Base-by-base conservation (phyloP, 176 grass and related monocot genomes). In the Oryza longistaminata region DNA sequence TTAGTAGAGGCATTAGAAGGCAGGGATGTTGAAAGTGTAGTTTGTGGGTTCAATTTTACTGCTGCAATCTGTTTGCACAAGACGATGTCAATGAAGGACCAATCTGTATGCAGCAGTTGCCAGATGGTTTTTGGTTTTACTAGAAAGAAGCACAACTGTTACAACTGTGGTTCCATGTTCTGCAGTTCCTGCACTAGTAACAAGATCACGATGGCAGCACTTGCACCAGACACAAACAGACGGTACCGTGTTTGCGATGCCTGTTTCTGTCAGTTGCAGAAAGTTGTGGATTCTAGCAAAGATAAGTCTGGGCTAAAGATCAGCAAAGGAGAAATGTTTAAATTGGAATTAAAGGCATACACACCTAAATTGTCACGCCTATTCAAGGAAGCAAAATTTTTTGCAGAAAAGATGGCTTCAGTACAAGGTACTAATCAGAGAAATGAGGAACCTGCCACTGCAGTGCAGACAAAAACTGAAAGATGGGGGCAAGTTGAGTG, bases 101-200 rank as follows among this genome's bases (percentile, higher is more conserved):
- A 95, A 29, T 91, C 83, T 9, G 25, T 95, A 62, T 98, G 96
- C 79, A 93, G 78, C 0, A 77, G 83, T 64, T 98, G 96, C 71
- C 89, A 88, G 89, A 85, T 86, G 85, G 68, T 87, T 87, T 95
- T 98, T 85, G 91, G 89, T 79, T 93, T 98, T 81, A 87, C 89
- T 27, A 93, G 91, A 67, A 98, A 98, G 81, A 95, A 90, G 22
- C 96, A 98, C 78, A 95, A 93, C 70, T 95, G 96, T 76, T 93
- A 98, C 78, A 91, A 95, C 84, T 95, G 96, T 87, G 96, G 96
- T 70, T 92, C 74, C n/a, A 86, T 93, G 86, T 95, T 92, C 76
- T 98, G 96, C 72, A 86, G 76, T 83, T 89, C 87, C 17, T 98
- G 96, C 83, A 98, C 91, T 15, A 90, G 70, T 46, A 98, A 92